Base-by-base conservation (phyloP, 345 rosid species). In the Aurinia saxatilis region DNA sequence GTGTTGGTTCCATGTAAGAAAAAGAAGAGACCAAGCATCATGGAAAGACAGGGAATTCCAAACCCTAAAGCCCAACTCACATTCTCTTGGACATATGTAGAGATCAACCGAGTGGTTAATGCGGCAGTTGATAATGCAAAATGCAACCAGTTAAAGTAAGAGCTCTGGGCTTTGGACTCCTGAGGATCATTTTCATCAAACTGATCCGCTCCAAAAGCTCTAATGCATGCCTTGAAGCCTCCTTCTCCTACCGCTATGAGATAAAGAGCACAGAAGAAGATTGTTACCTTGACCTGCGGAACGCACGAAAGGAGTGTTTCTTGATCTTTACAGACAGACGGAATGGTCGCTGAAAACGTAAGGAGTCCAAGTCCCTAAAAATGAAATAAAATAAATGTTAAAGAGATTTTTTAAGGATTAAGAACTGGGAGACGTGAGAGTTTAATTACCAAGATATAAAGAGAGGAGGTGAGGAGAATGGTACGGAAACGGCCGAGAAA, bases 301-400 rank as follows among this genome's bases (percentile, higher is more conserved):
- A 72, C 74, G 41, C 78, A 70, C 47, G 73, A 55, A 9, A 8
- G 18, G 1, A 6, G 10, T 23, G 39, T 23, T 55, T 78, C 67
- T 55, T 55, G 63, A 37, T 35, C 71, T 46, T 25, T 47, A 11
- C 71, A 56, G 10, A 64, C 42, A 25, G 77, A 63, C 33, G 85
- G 80, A 56, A 83, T 53, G 15, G 78, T 50, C 6, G 92, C 86
- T 14, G 88, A 83, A 14, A 78, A 51, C 6, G 90, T 84, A 65
- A 90, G 63, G 71, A 81, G 35, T 19, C 63, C 72, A 50, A 81
- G 82, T 41, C 86, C 89, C 86, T 83, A 71, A 3, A 13, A 19
- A n/a, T n/a, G n/a, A n/a, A n/a, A n/a, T n/a, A n/a, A n/a, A n/a
- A n/a, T n/a, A n/a, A n/a, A n/a, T n/a, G n/a, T n/a, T n/a, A n/a